These are phyloP conservation scores for Mucor circinelloides DNA, from an alignment of 371 early-diverging fungal species.

Conservation along the genomic window DNA sequence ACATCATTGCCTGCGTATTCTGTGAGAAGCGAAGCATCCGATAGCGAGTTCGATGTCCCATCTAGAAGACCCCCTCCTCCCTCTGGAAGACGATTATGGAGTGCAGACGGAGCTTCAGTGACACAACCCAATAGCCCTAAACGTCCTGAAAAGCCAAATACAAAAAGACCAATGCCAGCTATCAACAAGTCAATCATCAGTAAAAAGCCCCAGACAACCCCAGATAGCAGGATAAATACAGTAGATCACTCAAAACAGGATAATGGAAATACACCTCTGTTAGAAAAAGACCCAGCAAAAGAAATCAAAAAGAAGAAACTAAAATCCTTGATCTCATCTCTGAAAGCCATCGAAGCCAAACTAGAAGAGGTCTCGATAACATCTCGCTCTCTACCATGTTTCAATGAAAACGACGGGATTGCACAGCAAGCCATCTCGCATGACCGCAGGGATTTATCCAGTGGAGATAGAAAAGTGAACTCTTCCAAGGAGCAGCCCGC, in stretches of 20 bases:
- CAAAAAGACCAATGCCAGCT: neutral
- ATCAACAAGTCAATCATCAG: neutral
- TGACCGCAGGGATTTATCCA: neutral
- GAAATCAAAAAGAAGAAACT: conserved; percentile 22
- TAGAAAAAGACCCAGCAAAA: conserved; percentile 8
- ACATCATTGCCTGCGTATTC: neutral
- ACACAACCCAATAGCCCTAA: conserved; percentile 9
- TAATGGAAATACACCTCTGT: neutral
- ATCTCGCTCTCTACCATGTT: conserved; percentile 12
- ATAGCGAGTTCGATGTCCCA: neutral
- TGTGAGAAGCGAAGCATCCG: neutral
- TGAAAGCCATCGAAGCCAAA: conserved; percentile 34
- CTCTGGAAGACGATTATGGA: conserved; percentile 12
- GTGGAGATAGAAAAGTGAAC: neutral
- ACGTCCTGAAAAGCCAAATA: neutral
- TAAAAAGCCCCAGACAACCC: neutral
- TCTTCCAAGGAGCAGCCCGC: neutral
- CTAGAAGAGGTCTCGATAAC: conserved; percentile 15
- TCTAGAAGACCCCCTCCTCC: conserved; percentile 2
- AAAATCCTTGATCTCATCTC: conserved; percentile 23
- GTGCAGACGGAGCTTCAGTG: neutral
- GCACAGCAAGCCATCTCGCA: neutral
- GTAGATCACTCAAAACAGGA: neutral
- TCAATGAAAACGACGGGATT: neutral
- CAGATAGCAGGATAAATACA: neutral